Base-by-base conservation (phyloP, 768 basidiomycete genomes). In the Serendipita sp. region DNA sequence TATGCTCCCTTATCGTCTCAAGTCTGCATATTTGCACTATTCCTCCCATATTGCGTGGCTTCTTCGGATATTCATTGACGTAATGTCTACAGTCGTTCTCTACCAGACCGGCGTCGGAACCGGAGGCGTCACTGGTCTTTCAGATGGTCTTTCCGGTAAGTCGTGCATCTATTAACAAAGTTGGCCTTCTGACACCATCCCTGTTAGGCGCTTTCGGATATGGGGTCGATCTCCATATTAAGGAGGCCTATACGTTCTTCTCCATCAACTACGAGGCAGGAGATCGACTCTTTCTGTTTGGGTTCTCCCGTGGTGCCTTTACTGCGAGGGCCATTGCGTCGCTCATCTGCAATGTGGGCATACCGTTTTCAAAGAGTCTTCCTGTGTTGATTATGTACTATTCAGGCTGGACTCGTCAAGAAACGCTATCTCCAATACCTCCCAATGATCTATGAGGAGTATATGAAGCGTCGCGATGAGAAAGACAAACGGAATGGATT, bases 251-350 rank as follows among this genome's bases (percentile, higher is more conserved):
- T 46, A 64, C 56, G 16, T 70, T 66, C 51, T 34, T 70, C 18
- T 56, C 66, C 5, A 46, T 62, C 23, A 70, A 70, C 54, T 69
- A 63, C 35, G 54, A 65, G 2, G 23, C 34, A 2, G 68, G 63
- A 3, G 38, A 41, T n/a, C 44, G 68, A 63, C 64, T 70, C 28
- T 51, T 56, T 4, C 64, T 69, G 44, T 66, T 68, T 35, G 67
- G 68, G 3, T 69, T 69, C 52, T 69, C 68, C 3, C 65, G 68
- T 4, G 68, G 70, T 2, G 70, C 66, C 4, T 70, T 69, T 63
- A 63, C 65, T 47, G 64, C 54, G 5, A 66, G 70, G 30, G 65
- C 68, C 3, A 38, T 70, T 30, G 30, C 66, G 4, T 44, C 65
- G 2, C 58, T 70, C 62, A 62, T 70, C 51, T 60, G 56, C 36